phyloP scores from a whole-genome alignment of 2,329 filamentous ascomycete species.

The Westerdykella sp. region DNA sequence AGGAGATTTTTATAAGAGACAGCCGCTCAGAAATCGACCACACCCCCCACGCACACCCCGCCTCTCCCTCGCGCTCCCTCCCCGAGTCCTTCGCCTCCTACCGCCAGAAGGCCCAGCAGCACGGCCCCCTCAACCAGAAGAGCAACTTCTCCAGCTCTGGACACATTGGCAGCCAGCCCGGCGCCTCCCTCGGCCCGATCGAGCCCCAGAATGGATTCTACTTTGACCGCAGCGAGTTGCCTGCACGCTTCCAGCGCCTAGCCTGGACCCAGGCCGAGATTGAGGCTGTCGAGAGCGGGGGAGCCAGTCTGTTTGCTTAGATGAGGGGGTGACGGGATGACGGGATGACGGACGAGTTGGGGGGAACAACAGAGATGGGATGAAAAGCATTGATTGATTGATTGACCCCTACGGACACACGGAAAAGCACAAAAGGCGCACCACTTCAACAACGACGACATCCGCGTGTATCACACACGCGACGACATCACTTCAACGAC shows the following conservation, averaged over 20 bases:
- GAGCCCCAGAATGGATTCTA: slow-evolving; percentile 64
- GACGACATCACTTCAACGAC: no score
- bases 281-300: slow-evolving; percentile 89
- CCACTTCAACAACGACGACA: no score
- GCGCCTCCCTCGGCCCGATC: slow-evolving; percentile 66
- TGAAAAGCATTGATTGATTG: no score
- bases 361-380: no score
- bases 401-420: no score
- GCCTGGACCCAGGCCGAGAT: slow-evolving; percentile 78
- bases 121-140: slow-evolving; percentile 57
- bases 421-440: no score
- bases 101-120: slow-evolving; percentile 70
- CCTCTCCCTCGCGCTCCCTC: slow-evolving; percentile 59
- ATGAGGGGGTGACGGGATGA: slow-evolving; percentile 12
- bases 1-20: no score
- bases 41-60: slow-evolving; percentile 63
- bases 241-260: slow-evolving; percentile 70
- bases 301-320: slow-evolving; percentile 60
- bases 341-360: slow-evolving; percentile 2
- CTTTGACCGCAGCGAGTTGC: slow-evolving; percentile 87
- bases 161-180: slow-evolving; percentile 55
- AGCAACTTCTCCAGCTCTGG: slow-evolving; percentile 26
- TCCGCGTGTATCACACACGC: no score
- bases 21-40: no score
- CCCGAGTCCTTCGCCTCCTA: slow-evolving; percentile 69